phyloP scores from a whole-genome alignment of 192 early-diverging fungal genomes.

The Funneliformis mosseae region DNA sequence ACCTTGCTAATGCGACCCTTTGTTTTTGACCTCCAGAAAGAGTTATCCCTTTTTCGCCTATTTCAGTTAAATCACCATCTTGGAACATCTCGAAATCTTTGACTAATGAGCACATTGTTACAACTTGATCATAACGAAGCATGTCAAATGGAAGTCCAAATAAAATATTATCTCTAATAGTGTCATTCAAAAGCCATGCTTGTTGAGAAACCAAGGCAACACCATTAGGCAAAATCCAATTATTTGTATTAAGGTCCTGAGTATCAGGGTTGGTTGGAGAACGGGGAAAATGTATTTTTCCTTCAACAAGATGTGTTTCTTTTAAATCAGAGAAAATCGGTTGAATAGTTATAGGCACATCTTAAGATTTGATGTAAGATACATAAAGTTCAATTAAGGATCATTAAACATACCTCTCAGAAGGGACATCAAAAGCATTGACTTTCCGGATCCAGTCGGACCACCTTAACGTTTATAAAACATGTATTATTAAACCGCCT shows the following conservation, averaged over 20 bases:
- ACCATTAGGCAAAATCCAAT: conserved; percentile 50
- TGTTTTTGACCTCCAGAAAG: conserved; percentile 92
- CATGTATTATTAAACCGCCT: no score
- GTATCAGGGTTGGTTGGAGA: conserved; percentile 21
- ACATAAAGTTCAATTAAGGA: no score
- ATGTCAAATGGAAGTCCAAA: conserved; percentile 82
- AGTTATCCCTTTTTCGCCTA: conserved; percentile 89
- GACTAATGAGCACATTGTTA: conserved; percentile 81
- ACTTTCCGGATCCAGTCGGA: conserved; percentile 89
- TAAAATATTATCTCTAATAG: conserved; percentile 53
- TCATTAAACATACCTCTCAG: conserved; percentile 57
- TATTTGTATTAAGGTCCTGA: not conserved
- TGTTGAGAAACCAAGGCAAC: conserved; percentile 82
- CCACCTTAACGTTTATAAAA: conserved; percentile 49
- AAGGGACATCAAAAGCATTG: conserved; percentile 74
- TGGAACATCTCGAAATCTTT: conserved; percentile 84
- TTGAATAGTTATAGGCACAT: not conserved
- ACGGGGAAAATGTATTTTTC: conserved; percentile 48
- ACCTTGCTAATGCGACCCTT: conserved; percentile 62
- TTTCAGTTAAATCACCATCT: conserved; percentile 89
- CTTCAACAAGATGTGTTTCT: conserved; percentile 61
- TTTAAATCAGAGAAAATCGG: not conserved
- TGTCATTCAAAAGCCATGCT: conserved; percentile 62
- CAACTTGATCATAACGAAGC: conserved; percentile 51
- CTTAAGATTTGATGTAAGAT: no score